A percentile compares a stretch with the other conserved stretches of the same genome.
phyloP scores from a whole-genome alignment of 768 basidiomycete genomes.

The Boletus edulis region DNA sequence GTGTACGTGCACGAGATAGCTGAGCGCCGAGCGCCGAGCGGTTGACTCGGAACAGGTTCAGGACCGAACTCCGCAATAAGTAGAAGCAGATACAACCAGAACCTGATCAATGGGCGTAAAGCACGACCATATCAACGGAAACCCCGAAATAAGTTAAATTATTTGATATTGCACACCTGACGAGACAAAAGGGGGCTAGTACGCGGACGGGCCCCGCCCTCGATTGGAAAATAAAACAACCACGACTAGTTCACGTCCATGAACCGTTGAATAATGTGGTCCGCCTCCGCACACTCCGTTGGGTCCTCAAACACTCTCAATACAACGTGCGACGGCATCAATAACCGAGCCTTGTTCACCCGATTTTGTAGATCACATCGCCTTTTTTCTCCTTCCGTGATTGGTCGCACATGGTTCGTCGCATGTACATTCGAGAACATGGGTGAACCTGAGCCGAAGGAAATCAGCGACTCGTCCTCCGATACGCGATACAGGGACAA shows the following conservation, averaged over 20 bases:
- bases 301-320: conserved; percentile 70
- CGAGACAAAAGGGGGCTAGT: not conserved
- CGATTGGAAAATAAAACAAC: not conserved
- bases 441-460: conserved; percentile 21
- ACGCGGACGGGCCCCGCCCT: not conserved
- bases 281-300: conserved; percentile 65
- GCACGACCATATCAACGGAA: not conserved
- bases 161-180: not conserved
- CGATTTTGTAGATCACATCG: conserved; percentile 59
- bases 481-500: conserved; percentile 12
- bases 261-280: conserved; percentile 35
- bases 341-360: conserved; percentile 57
- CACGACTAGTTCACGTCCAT: not conserved
- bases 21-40: not conserved
- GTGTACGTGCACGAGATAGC: not conserved
- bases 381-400: conserved; percentile 55
- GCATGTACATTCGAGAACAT: conserved; percentile 17
- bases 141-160: not conserved
- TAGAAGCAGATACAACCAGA: not conserved
- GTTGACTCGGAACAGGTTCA: not conserved
- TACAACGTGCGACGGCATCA: conserved; percentile 54
- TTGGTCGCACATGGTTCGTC: conserved; percentile 7
- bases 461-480: conserved; percentile 24
- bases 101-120: not conserved
- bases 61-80: not conserved